Percentiles rank a stretch among this genome's conserved stretches.
Conservation (phyloP, 2,329 filamentous ascomycete species). For the Cercospora sojina region DNA sequence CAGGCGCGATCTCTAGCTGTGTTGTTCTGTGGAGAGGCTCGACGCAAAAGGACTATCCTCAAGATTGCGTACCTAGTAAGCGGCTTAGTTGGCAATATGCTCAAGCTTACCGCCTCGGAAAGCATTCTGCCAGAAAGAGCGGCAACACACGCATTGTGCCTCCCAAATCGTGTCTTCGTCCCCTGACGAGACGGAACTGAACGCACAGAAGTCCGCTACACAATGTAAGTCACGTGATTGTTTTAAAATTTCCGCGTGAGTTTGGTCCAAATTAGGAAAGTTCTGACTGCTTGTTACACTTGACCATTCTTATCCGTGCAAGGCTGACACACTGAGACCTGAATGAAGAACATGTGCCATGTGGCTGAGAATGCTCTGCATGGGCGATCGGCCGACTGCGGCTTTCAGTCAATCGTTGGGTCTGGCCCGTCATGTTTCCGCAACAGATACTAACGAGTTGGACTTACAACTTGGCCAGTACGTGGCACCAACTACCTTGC, state of each 20-base stretch:
- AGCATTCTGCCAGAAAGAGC: neutral
- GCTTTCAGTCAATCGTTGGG: neutral
- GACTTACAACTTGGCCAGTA: neutral
- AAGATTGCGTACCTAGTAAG: neutral
- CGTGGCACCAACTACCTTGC: neutral
- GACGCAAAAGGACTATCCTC: neutral
- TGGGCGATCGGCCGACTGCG: neutral
- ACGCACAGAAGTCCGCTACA: neutral
- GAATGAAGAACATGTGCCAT: neutral
- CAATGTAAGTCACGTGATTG: neutral
- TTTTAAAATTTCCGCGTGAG: neutral
- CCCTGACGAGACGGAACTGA: neutral
- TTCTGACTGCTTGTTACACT: neutral
- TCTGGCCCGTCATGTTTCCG: neutral
- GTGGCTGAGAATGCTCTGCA: neutral
- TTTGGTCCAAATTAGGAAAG: neutral
- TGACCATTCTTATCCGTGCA: neutral
- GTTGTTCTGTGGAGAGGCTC: neutral
- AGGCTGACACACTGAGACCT: neutral
- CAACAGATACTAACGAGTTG: neutral
- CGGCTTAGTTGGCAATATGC: neutral
- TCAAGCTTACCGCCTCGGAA: neutral
- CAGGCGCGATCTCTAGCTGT: neutral
- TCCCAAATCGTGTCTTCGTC: neutral
- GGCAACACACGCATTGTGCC: neutral